These are phyloP conservation scores for Lentinula boryana DNA, from an alignment of 768 basidiomycete species.

Conservation along the genomic window DNA sequence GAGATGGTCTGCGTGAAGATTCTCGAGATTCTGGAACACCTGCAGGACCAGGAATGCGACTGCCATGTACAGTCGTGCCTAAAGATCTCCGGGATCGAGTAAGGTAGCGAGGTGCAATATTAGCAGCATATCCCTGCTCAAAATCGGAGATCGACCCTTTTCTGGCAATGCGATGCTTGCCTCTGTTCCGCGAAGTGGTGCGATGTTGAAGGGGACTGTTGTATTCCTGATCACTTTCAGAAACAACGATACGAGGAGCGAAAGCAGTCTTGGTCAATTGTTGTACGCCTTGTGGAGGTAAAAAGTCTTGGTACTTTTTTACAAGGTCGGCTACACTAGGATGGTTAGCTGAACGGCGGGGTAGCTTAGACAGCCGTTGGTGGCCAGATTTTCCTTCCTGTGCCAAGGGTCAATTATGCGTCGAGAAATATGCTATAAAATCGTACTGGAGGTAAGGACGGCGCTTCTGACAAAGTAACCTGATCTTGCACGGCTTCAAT, in stretches of 20 bases:
- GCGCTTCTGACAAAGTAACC: slow-evolving; percentile 10
- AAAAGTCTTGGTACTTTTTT: slow-evolving; percentile 71
- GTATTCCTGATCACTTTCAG: slow-evolving; percentile 81
- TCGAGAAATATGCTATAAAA: not conserved
- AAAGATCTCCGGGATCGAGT: slow-evolving; percentile 45
- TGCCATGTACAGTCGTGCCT: slow-evolving; percentile 24
- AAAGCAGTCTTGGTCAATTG: slow-evolving; percentile 69
- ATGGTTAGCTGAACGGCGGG: slow-evolving; percentile 48
- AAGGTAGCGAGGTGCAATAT: slow-evolving; percentile 75
- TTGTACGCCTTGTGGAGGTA: slow-evolving; percentile 67
- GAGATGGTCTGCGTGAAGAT: slow-evolving; percentile 63
- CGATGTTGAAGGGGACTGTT: slow-evolving; percentile 30
- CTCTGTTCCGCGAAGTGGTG: slow-evolving; percentile 36
- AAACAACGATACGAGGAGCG: slow-evolving; percentile 50
- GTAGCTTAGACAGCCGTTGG: slow-evolving; percentile 49
- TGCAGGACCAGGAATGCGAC: slow-evolving; percentile 52
- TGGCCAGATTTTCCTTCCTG: slow-evolving; percentile 18
- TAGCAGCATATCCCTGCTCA: slow-evolving; percentile 89
- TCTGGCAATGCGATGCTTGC: slow-evolving; percentile 41
- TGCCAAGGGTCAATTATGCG: not conserved
- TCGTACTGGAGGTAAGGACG: slow-evolving; percentile 22
- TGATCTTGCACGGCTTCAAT: slow-evolving; percentile 47
- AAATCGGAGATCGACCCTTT: slow-evolving; percentile 75
- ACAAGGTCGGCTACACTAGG: slow-evolving; percentile 83
- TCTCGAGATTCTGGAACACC: slow-evolving; percentile 47